Base-by-base conservation (phyloP, 2,329 filamentous ascomycete genomes). In the Beauveria bassiana region DNA sequence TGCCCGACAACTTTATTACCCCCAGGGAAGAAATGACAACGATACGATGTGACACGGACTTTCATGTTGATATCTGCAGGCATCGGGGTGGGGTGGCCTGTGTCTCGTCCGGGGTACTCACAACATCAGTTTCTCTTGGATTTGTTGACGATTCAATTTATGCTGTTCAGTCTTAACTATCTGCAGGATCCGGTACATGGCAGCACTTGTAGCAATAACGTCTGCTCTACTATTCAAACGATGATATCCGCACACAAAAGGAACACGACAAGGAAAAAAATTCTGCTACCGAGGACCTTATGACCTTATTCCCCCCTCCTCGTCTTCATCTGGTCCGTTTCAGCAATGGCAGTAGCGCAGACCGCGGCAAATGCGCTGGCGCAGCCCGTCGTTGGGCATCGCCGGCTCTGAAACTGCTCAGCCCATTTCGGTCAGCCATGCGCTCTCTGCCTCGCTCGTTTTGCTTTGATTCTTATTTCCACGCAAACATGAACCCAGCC, bases 41-140 rank as follows among this genome's bases (percentile, higher is more conserved):
- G 24, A 51, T 51, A 51, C 56, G 38, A 59, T 47, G 56, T 59
- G 22, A 52, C 56, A 59, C 56, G 22, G 47, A 50, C 22, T 40
- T 49, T 20, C 16, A 26, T 34, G 12, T 14, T 22, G 1, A 34
- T 22, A 52, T 51, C 34, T 43, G 31, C 34, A 43, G 22, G 34
- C 20, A 58, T 49, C 45, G 42, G 31, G 34, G 47, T 24, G 26
- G 43, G 20, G 22, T 24, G n/a, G 31, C 12, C 12, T 34, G 12
- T 34, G 31, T 34, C 31, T 34, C 31, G 31, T 12, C 31, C 9
- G 12, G 31, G 31, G 31, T 14, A 14, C 31, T 34, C 12, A 5
- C 31, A 34, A 12, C 31, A 34, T 34, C 31, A 12, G 31, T 14
- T 34, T 34, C 31, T 34, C 31, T 34, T 14, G 31, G 31, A 34